Evolutionary conservation across 192 early-diverging fungal species (phyloP).

Genomic region (Coemansia furcata): DNA sequence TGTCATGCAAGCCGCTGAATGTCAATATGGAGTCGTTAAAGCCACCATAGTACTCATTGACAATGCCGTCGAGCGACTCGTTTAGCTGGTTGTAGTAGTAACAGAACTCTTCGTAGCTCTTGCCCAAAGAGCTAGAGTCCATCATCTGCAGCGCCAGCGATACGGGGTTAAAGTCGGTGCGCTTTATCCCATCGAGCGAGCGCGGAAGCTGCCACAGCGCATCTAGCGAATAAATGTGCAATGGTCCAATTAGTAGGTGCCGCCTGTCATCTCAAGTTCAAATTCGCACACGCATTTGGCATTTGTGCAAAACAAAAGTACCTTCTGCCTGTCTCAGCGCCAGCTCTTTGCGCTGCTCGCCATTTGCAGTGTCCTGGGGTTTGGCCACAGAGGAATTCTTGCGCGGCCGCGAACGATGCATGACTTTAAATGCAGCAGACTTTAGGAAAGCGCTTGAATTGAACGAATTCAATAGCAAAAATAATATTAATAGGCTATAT

Average conservation of each 20-base stretch:
- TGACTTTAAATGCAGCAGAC: background rate
- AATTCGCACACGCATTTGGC: background rate
- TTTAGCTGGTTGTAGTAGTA: conserved; percentile 60
- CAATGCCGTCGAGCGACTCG: conserved; percentile 66
- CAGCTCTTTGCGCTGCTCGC: conserved; percentile 47
- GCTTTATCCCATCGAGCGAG: conserved; percentile 41
- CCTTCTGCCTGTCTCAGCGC: conserved; percentile 48
- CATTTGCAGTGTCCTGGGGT: conserved; percentile 1
- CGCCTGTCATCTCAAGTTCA: background rate
- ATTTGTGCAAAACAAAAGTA: background rate
- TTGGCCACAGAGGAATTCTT: background rate
- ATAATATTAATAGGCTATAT: background rate
- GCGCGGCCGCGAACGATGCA: conserved; percentile 26
- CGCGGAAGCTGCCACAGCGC: conserved; percentile 51
- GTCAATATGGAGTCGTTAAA: conserved; percentile 82
- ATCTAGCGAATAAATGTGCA: conserved; percentile 22
- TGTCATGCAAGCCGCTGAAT: conserved; percentile 72
- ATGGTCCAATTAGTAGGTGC: background rate
- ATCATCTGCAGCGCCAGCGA: conserved; percentile 68
- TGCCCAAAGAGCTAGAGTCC: conserved; percentile 69
- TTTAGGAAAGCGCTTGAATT: background rate
- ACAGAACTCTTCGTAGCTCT: conserved; percentile 65
- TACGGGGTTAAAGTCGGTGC: conserved; percentile 69
- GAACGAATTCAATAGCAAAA: background rate
- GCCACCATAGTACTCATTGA: conserved; percentile 76